Percentiles rank a stretch among this genome's conserved stretches.
Conservation (phyloP, 2,329 filamentous ascomycete genomes). For the Verticillium nubilum region DNA sequence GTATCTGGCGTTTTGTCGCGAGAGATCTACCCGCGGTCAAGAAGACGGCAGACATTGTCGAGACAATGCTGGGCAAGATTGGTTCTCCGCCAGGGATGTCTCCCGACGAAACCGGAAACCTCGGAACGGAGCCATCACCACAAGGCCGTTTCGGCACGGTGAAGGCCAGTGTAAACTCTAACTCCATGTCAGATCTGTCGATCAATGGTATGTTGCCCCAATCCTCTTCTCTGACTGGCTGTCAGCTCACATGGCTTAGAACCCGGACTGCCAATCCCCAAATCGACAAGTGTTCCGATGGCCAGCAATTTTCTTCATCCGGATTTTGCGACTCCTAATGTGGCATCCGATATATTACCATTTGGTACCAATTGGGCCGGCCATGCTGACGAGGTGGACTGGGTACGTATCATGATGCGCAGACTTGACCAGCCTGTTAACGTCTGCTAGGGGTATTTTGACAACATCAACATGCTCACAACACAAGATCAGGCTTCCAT, state of each 20-base stretch:
- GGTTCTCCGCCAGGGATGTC: constrained; percentile 21
- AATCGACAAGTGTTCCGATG: constrained; percentile 1
- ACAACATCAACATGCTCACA: not conserved
- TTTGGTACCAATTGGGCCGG: constrained; percentile 31
- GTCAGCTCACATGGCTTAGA: not conserved
- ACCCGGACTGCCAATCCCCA: not conserved
- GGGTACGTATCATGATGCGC: constrained; percentile 22
- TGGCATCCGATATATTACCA: constrained; percentile 14
- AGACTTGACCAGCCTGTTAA: not conserved
- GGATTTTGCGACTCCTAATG: constrained; percentile 8
- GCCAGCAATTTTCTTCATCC: constrained; percentile 13
- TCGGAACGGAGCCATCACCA: constrained; percentile 11
- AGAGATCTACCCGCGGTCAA: constrained; percentile 30
- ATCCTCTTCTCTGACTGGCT: not conserved
- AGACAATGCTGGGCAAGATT: constrained; percentile 39
- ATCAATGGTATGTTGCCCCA: not conserved
- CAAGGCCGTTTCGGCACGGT: not conserved
- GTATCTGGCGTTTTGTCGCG: constrained; percentile 37
- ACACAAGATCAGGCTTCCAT: not conserved
- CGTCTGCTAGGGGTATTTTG: not conserved
- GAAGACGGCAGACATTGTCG: constrained; percentile 40
- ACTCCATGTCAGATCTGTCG: not conserved
- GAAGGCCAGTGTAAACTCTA: not conserved
- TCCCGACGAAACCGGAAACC: constrained; percentile 1
- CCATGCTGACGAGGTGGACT: constrained; percentile 27